phyloP scores from a whole-genome alignment of 495 filamentous ascomycete genomes.

The Talaromyces adpressus region DNA sequence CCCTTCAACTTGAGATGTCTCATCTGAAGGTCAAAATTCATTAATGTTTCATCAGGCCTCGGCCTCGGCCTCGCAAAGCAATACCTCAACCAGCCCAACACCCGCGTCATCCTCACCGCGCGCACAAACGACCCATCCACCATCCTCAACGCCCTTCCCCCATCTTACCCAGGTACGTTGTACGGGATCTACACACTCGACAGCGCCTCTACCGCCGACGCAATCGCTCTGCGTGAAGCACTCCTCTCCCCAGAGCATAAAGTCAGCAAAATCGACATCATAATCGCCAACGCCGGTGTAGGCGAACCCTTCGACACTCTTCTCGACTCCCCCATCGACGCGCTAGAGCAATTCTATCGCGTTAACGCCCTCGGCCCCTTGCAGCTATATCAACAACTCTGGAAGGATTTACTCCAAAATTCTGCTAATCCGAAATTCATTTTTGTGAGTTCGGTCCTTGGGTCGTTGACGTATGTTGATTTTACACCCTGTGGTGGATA shows the following conservation, averaged over 20 bases:
- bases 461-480: slow-evolving; percentile 20
- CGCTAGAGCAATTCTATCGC: slow-evolving; percentile 26
- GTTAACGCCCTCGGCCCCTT: slow-evolving; percentile 34
- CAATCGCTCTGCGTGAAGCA: slow-evolving; percentile 27
- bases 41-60: slow-evolving; percentile 27
- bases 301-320: slow-evolving; percentile 19
- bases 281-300: slow-evolving; percentile 44
- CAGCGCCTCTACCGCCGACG: slow-evolving; percentile 4
- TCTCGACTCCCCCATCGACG: slow-evolving; percentile 17
- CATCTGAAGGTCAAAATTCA: not conserved
- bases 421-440: slow-evolving; percentile 25
- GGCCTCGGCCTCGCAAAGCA: slow-evolving; percentile 29
- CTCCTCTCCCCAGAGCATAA: slow-evolving; percentile 16
- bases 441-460: slow-evolving; percentile 25
- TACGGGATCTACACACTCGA: slow-evolving; percentile 6
- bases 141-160: slow-evolving; percentile 16
- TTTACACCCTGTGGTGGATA: slow-evolving; percentile 19
- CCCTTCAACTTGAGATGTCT: not conserved
- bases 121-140: slow-evolving; percentile 23
- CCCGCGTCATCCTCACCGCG: slow-evolving; percentile 38
- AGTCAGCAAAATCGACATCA: slow-evolving; percentile 32
- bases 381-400: slow-evolving; percentile 27
- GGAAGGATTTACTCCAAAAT: slow-evolving; percentile 19
- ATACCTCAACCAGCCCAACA: slow-evolving; percentile 32
- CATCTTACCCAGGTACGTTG: slow-evolving; percentile 22